phyloP scores from a whole-genome alignment of 306 rosid genomes.

The Acacia acuminata region DNA sequence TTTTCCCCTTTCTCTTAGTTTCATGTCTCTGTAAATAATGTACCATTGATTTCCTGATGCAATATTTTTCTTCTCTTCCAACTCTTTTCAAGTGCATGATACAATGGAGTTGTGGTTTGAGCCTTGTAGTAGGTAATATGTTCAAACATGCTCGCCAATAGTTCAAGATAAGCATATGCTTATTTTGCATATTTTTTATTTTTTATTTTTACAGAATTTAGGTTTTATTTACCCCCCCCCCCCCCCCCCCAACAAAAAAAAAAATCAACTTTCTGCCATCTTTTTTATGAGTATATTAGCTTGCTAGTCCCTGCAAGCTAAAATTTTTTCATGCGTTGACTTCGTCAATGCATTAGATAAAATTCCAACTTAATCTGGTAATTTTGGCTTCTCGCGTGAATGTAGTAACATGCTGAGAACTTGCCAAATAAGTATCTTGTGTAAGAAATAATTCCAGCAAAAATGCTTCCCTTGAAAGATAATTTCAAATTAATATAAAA shows the following conservation, averaged over 20 bases:
- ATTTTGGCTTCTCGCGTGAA: not conserved
- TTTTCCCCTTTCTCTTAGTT: constrained; percentile 35
- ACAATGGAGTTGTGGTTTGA: not conserved
- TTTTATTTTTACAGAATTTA: not conserved
- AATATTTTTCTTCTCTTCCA: constrained; percentile 14
- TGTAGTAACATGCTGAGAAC: not conserved
- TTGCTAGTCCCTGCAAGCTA: not conserved
- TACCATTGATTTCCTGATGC: constrained; percentile 42
- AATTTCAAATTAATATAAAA: too few species aligned
- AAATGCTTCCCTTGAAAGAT: not conserved
- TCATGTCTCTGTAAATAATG: constrained; percentile 51
- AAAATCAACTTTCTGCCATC: not conserved
- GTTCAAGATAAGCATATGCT: not conserved
- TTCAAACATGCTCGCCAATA: not conserved
- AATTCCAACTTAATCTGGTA: not conserved
- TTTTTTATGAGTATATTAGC: not conserved
- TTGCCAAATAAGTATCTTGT: not conserved
- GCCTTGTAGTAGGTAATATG: not conserved
- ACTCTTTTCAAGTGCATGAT: constrained; percentile 14
- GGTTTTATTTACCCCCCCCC: not conserved
- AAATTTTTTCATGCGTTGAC: not conserved
- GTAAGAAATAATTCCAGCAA: not conserved
- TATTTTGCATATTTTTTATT: not conserved
- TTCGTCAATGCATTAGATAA: not conserved
- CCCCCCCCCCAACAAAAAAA: too few species aligned